Base-by-base conservation (phyloP, 2,329 filamentous ascomycete genomes). In the Dendrostoma leiphaemia region DNA sequence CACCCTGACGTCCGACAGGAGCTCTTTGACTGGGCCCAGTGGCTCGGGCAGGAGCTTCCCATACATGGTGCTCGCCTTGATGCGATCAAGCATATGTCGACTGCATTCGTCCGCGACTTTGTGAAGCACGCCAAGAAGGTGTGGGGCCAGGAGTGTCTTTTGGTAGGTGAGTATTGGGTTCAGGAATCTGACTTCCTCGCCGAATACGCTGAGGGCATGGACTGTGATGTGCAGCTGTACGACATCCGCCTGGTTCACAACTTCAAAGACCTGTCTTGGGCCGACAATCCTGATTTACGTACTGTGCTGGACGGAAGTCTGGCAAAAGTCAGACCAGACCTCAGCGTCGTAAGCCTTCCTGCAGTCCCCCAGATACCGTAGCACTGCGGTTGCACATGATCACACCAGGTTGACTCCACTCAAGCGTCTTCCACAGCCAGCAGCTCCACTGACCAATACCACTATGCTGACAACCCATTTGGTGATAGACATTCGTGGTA, bases 101-200 rank as follows among this genome's bases (percentile, higher is more conserved):
- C 63, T 23, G 45, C 48, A 12, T 71, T 69, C 48, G 51, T 64
- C 41, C 62, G 64, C 10, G 63, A 66, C 23, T 62, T 69, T 2
- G 46, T 69, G 9, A 46, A 26, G 1, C 59, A 62, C 38, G 54
- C 67, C n/a, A 53, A 63, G 26, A 26, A 56, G 21, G 47, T 50
- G 2, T 62, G 63, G 15, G 79, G 79, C 3, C 69, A 75, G 10
- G 69, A 79, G 12, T 83, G 83, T 67, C 85, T 89, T 62, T 71
- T 88, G n/a, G 80, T 90, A 1, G 86, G 84, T 13, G 87, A 90
- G 63, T 89, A 85, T 65, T 89, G 85, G 85, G 77, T 77, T 28
- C 79, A 78, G 45, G 79, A 86, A 53, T 68, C 80, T 0, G 64
- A 75, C 21, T 75, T 78, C 52, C 77, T 89, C 67, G 66, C 76